Evolutionary conservation across 768 basidiomycete species (phyloP).

Genomic region (Fomitopsis serialis): DNA sequence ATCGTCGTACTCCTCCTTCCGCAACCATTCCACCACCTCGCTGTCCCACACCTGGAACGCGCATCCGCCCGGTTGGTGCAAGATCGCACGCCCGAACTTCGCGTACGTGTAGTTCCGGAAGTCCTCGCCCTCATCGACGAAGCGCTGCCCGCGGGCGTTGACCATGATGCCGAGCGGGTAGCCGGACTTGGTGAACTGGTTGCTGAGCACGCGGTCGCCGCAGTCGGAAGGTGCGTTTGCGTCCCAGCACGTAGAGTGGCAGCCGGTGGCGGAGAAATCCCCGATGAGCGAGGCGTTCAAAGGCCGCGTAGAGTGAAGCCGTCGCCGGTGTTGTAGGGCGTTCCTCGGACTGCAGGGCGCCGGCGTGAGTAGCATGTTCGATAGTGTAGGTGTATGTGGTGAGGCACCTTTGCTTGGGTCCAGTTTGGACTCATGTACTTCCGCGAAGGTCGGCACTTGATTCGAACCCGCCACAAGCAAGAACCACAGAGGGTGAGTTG

Average conservation of each 20-base stretch:
- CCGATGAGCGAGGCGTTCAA: slow-evolving; percentile 52
- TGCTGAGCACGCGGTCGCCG: slow-evolving; percentile 55
- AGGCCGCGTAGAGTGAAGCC: slow-evolving; percentile 47
- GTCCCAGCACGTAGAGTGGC: slow-evolving; percentile 72
- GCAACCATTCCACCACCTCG: slow-evolving; percentile 35
- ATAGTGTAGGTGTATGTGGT: neutral
- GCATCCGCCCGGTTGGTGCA: slow-evolving; percentile 50
- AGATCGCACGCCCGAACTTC: slow-evolving; percentile 56
- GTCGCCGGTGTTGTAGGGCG: slow-evolving; percentile 69
- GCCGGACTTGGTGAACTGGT: slow-evolving; percentile 71
- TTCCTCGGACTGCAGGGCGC: slow-evolving; percentile 50
- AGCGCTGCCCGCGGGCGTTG: slow-evolving; percentile 50
- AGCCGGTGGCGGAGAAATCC: slow-evolving; percentile 53
- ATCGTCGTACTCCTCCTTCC: slow-evolving; percentile 65
- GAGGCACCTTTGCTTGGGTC: slow-evolving; percentile 47
- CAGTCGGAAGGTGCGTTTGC: slow-evolving; percentile 45
- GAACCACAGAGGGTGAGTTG: slow-evolving; percentile 40
- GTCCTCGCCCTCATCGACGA: slow-evolving; percentile 70
- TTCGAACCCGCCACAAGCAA: slow-evolving; percentile 68
- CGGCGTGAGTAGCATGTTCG: neutral
- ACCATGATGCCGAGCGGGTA: slow-evolving; percentile 71
- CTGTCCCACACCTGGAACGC: slow-evolving; percentile 67
- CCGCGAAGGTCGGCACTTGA: slow-evolving; percentile 45
- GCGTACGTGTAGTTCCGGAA: slow-evolving; percentile 73
- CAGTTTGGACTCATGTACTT: slow-evolving; percentile 54